A percentile compares a stretch with the other conserved stretches of the same genome.
These are phyloP conservation scores for Moesziomyces globuligerus DNA, from an alignment of 1,284 basidiomycete species.

Conservation along the genomic window DNA sequence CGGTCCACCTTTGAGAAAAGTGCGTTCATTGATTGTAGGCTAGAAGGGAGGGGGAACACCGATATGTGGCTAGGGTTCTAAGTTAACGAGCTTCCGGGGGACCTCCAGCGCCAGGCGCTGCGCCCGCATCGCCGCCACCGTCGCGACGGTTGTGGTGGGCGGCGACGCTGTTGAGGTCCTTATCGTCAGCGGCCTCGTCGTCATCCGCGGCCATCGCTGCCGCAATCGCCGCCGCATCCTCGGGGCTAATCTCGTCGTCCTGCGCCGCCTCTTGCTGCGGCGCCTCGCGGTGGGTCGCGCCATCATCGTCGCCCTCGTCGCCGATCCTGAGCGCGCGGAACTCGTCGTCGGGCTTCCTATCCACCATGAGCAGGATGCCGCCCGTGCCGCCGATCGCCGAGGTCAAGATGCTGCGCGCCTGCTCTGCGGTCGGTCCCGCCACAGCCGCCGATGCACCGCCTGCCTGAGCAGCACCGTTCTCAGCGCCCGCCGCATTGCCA, in stretches of 20 bases:
- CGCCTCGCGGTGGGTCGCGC: conserved; percentile 5
- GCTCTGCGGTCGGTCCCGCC: conserved; percentile 31
- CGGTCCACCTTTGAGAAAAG: too few species aligned
- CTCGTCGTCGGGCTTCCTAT: conserved; percentile 51
- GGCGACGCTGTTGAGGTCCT: conserved; percentile 44
- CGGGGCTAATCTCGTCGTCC: conserved; percentile 49
- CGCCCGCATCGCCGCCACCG: conserved; percentile 10
- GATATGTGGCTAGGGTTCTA: too few species aligned
- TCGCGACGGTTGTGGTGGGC: conserved; percentile 16
- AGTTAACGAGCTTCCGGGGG: conserved; percentile 42
- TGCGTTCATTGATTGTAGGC: too few species aligned
- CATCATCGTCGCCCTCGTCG: conserved; percentile 24
- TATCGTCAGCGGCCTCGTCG: conserved; percentile 51
- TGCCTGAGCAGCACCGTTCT: conserved; percentile 6
- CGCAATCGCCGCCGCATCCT: conserved; percentile 54
- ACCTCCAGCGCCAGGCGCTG: conserved; percentile 16
- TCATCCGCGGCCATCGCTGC: conserved; percentile 54
- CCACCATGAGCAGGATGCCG: conserved; percentile 63
- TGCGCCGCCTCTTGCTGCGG: not conserved
- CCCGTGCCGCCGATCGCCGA: conserved; percentile 60
- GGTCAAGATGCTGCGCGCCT: conserved; percentile 51
- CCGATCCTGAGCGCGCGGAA: conserved; percentile 52
- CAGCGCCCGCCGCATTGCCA: conserved; percentile 23
- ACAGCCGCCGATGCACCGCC: not conserved
- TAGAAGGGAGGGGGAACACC: too few species aligned